Evolutionary conservation across 139 green algal species (phyloP).

Genomic region (Parachlorella kessleri): DNA sequence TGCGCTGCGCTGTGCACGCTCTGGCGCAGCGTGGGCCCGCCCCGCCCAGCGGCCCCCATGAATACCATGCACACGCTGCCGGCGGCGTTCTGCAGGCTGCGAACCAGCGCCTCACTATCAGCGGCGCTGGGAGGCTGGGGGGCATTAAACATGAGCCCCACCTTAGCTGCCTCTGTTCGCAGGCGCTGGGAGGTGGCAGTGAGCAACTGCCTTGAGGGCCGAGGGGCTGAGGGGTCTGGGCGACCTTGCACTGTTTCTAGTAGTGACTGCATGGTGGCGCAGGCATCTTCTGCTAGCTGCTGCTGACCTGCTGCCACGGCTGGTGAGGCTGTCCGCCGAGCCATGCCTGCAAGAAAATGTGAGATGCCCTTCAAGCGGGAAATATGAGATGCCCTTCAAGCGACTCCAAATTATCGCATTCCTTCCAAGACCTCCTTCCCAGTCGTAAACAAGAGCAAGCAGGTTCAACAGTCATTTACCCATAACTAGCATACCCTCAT

Average conservation of each 20-base stretch:
- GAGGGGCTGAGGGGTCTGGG: neutral
- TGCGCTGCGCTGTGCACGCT: conserved; percentile 2
- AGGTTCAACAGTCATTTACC: too few relatives aligned
- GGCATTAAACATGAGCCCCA: conserved; percentile 11
- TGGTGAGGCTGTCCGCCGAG: too few relatives aligned
- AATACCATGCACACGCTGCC: conserved; percentile 25
- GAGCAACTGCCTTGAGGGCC: conserved; percentile 2
- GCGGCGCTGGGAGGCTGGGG: neutral
- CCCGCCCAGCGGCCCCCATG: neutral
- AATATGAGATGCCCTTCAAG: neutral
- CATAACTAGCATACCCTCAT: too few relatives aligned
- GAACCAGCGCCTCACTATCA: neutral
- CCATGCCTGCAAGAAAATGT: too few relatives aligned
- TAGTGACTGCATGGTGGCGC: neutral
- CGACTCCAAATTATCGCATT: neutral
- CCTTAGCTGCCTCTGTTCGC: conserved; percentile 18
- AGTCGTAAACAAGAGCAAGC: too few relatives aligned
- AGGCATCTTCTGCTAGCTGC: conserved; percentile 3
- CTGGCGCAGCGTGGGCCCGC: conserved; percentile 9
- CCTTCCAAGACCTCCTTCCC: too few relatives aligned
- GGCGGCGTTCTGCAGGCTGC: neutral
- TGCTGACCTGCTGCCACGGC: too few relatives aligned
- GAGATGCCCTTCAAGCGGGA: neutral
- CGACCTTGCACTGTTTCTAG: conserved; percentile 1
- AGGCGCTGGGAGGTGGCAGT: neutral